These are phyloP conservation scores for Pinus taeda DNA, from an alignment of 75 land plant species.

Conservation along the genomic window DNA sequence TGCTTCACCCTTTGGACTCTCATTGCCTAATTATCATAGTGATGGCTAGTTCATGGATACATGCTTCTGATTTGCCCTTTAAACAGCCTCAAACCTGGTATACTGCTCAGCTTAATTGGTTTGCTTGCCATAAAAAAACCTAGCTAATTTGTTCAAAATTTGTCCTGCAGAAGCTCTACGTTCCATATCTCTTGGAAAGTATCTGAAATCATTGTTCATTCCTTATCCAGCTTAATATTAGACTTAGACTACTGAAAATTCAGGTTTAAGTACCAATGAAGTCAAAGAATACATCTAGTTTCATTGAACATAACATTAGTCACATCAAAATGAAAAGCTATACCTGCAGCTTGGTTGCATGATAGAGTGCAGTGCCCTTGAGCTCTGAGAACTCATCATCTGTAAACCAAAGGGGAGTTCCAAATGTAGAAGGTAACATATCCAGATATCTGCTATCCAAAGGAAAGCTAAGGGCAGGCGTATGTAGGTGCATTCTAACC, in stretches of 20 bases:
- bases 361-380: constrained; percentile 70
- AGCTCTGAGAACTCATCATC: constrained; percentile 84
- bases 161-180: neutral
- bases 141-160: neutral
- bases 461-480: constrained; percentile 1
- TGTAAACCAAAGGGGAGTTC: constrained; percentile 80
- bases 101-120: neutral
- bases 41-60: neutral
- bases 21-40: neutral
- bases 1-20: neutral
- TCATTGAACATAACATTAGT: too few relatives aligned
- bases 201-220: neutral
- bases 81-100: neutral
- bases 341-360: constrained; percentile 78
- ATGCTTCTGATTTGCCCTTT: neutral
- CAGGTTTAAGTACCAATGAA: neutral
- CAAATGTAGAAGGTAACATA: constrained; percentile 81
- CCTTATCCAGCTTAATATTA: neutral
- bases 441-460: constrained; percentile 63
- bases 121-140: neutral
- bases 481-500: neutral
- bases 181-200: neutral
- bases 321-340: constrained; percentile 4
- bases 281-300: neutral
- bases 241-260: neutral